Evolutionary conservation across 371 early-diverging fungal species (phyloP).

Genomic region (Circinella umbellata): DNA sequence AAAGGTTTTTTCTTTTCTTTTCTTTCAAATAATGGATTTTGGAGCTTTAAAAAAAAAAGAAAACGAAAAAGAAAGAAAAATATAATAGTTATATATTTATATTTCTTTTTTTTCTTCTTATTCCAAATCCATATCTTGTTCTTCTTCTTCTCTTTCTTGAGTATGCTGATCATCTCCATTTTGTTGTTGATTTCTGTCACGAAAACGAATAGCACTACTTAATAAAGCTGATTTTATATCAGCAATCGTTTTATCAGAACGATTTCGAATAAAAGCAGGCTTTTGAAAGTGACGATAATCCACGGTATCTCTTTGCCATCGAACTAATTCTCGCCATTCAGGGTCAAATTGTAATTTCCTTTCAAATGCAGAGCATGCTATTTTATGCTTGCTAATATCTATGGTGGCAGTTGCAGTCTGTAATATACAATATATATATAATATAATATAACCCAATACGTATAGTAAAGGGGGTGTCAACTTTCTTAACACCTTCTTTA

Average conservation of each 20-base stretch:
- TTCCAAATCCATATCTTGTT: conserved; percentile 37
- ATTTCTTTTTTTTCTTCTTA: conserved; percentile 22
- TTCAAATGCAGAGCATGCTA: conserved; percentile 33
- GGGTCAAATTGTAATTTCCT: conserved; percentile 24
- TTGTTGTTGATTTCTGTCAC: background rate
- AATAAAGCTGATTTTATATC: conserved; percentile 28
- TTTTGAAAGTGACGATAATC: conserved; percentile 43
- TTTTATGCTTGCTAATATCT: conserved; percentile 42
- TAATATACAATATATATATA: background rate
- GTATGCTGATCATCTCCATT: background rate
- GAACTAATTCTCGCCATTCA: conserved; percentile 36
- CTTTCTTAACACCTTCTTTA: background rate
- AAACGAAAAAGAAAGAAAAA: background rate
- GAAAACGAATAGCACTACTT: conserved; percentile 21
- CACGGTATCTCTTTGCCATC: conserved; percentile 39
- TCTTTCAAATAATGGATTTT: too few relatives aligned
- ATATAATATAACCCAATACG: too few relatives aligned
- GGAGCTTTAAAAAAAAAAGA: background rate
- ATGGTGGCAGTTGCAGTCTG: conserved; percentile 3
- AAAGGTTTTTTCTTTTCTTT: too few relatives aligned
- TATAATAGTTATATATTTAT: background rate
- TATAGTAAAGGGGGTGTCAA: background rate
- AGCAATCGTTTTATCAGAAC: conserved; percentile 18
- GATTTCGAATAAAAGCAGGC: conserved; percentile 36
- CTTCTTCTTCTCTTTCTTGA: conserved; percentile 19